A percentile compares a stretch with the other conserved stretches of the same genome.
These are phyloP conservation scores for Aspergillus sp. DNA, from an alignment of 2,329 filamentous ascomycete species.

Conservation along the genomic window DNA sequence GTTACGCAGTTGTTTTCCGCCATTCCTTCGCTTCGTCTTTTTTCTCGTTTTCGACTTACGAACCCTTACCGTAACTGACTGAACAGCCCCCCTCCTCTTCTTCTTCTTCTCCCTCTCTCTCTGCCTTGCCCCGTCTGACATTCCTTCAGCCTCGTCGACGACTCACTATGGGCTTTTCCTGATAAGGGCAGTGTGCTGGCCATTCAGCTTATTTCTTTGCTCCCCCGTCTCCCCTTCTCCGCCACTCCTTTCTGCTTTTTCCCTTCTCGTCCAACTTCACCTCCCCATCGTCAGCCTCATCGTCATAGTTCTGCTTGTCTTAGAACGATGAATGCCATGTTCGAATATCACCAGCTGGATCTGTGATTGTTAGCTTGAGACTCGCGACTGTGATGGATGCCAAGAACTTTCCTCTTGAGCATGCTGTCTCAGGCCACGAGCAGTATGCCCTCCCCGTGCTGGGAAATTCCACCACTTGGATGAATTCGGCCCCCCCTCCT, in stretches of 20 bases:
- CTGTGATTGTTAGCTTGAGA: slow-evolving; percentile 13
- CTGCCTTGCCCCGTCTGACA: neutral
- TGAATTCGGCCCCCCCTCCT: slow-evolving; percentile 15
- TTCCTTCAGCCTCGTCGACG: slow-evolving; percentile 1
- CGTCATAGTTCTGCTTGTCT: slow-evolving; percentile 1
- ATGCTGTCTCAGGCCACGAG: slow-evolving; percentile 17
- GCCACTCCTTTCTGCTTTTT: slow-evolving; percentile 8
- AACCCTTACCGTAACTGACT: neutral
- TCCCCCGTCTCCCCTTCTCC: slow-evolving; percentile 9
- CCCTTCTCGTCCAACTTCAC: slow-evolving; percentile 1
- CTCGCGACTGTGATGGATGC: slow-evolving; percentile 25
- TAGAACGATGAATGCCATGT: slow-evolving; percentile 12
- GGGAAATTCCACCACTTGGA: too few relatives aligned
- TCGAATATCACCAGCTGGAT: slow-evolving; percentile 15
- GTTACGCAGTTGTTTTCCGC: too few relatives aligned
- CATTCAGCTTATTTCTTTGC: slow-evolving; percentile 17
- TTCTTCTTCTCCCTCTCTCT: slow-evolving; percentile 3
- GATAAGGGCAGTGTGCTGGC: slow-evolving; percentile 22
- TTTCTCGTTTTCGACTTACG: neutral
- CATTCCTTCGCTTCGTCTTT: neutral
- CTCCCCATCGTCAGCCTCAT: neutral
- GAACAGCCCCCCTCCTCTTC: neutral
- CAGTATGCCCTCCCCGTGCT: slow-evolving; percentile 21
- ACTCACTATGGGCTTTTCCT: slow-evolving; percentile 17
- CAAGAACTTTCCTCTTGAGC: slow-evolving; percentile 19